Evolutionary conservation across 2,329 filamentous ascomycete genomes (phyloP).

Genomic region (Microsporum ferrugineum): DNA sequence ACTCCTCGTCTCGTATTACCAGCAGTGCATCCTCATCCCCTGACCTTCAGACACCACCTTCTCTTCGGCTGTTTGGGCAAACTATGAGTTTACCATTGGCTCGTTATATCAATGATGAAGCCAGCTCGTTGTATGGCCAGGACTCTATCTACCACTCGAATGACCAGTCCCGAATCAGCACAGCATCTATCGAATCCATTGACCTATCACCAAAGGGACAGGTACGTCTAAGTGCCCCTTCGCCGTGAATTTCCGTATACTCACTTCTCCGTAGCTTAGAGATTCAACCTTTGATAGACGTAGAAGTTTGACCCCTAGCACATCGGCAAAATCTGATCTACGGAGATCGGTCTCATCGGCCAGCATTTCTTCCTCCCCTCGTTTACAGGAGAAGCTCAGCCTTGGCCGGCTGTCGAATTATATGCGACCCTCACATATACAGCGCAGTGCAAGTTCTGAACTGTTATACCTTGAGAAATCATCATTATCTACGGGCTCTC

Average conservation of each 20-base stretch:
- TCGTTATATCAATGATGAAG: slow-evolving; percentile 30
- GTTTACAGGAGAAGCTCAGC: background rate
- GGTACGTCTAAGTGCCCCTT: slow-evolving; percentile 3
- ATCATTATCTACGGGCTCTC: background rate
- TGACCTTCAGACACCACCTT: background rate
- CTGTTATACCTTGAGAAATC: background rate
- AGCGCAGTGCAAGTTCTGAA: background rate
- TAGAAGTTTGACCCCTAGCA: background rate
- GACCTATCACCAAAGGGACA: slow-evolving; percentile 18
- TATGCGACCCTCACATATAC: background rate
- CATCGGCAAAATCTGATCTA: slow-evolving; percentile 3
- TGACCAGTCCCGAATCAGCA: slow-evolving; percentile 8
- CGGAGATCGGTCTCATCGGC: slow-evolving; percentile 9
- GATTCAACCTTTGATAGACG: slow-evolving; percentile 5
- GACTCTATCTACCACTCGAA: slow-evolving; percentile 13
- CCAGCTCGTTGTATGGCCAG: slow-evolving; percentile 21
- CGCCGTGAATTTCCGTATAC: background rate
- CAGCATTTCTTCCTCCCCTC: slow-evolving; percentile 5
- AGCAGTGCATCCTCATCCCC: background rate
- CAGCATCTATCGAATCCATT: slow-evolving; percentile 19
- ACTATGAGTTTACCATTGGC: slow-evolving; percentile 29
- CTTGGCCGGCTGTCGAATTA: background rate
- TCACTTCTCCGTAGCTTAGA: background rate
- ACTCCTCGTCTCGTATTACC: background rate
- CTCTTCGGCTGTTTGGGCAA: slow-evolving; percentile 15